Evolutionary conservation across 2,329 filamentous ascomycete species (phyloP), one percentile per base, ranked within the genome.

Genomic region (Leptographium lundbergii): DNA sequence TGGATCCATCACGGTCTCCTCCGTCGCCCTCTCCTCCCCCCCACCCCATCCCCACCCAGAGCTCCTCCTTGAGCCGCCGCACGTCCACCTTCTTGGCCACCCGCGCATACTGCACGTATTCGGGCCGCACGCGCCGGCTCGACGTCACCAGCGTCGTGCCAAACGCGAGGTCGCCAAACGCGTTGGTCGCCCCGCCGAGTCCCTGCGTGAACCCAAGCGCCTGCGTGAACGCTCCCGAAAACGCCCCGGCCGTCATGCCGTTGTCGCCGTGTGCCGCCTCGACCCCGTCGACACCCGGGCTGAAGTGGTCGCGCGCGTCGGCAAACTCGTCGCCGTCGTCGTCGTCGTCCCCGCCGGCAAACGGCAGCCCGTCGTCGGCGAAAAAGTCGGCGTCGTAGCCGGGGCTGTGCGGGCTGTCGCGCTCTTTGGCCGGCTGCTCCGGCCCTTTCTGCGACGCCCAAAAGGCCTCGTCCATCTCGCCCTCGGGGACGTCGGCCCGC

Each of bases 381-480:
- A 97, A 99, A 80, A 97, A 99, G 71, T 97, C 88, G 61, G 94
- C 92, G 70, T 97, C 91, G 72, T 97, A 99, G 68, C 91, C 71
- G 1, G 74, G 79, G 4, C 77, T 80, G 45, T 80, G 71, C 1
- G 74, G 79, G 3, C 76, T 80, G 52, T 84, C 83, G 27, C 86
- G 85, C 19, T 70, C 69, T 66, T 66, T 56, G 7, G 64, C 57
- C 22, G 62, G 57, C 36, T 56, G 61, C 48, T 60, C 66, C 57
- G 74, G 81, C 64, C 74, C 84, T 69, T 82, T 88, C 73, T 80
- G 84, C 48, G 82, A 80, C 6, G 94, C 94, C 91, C 94, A 99
- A 74, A 95, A 97, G 24, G 88, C 91, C 73, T 96, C 92, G 68
- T 97, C 90, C 77, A 96, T 89, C 61, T 96, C 89, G 48, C 85